Base-by-base conservation (phyloP, 1,139 yeast genomes). In the Yamadazyma dushanensis region DNA sequence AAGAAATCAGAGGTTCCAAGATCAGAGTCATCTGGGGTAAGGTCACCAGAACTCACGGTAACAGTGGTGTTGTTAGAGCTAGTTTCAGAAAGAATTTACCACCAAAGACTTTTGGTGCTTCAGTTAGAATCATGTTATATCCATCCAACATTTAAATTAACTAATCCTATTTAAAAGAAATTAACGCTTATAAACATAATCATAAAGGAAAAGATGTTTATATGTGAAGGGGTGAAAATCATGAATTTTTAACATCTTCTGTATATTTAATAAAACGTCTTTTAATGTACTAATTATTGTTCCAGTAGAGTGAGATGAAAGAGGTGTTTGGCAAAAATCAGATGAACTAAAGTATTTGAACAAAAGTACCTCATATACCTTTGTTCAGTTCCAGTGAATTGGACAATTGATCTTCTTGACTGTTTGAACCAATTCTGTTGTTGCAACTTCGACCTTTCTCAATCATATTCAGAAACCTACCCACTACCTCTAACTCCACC, bases 11-110 rank as follows among this genome's bases (percentile, higher is more conserved):
- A 82, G 97, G 97, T 70, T 78, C 97, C 63, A 92, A 92, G 82
- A 86, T 92, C 78, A 89, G 98, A 82, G 97, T 94, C 66, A 89
- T 92, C 78, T 92, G 98, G 98, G 98, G 98, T 74, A 85, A 85
- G 76, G 81, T 92, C 61, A 78, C 95, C 77, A 89, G 97, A 83
- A 77, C 97, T 60, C 98, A 92, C 85, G 98, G 98, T 74, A 87
- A 83, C 92, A 78, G 85, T 63, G 98, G 98, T 77, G 78, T 87
- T 59, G 97, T 92, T 61, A 92, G 98, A 79, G 98, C 98, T 67
- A 87, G 82, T 78, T 92, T 92, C 94, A 90, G 87, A 78, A 83
- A 87, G 78, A 92, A 92, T 90, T 85, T 92, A 70, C 98, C 98
- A 74, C 90, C 98, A 63, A 89, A 90, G 87, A 88, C 97, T 61